A percentile compares a stretch with the other conserved stretches of the same genome.
Evolutionary conservation across 768 basidiomycete species (phyloP).

Genomic region (Pisolithus orientalis): DNA sequence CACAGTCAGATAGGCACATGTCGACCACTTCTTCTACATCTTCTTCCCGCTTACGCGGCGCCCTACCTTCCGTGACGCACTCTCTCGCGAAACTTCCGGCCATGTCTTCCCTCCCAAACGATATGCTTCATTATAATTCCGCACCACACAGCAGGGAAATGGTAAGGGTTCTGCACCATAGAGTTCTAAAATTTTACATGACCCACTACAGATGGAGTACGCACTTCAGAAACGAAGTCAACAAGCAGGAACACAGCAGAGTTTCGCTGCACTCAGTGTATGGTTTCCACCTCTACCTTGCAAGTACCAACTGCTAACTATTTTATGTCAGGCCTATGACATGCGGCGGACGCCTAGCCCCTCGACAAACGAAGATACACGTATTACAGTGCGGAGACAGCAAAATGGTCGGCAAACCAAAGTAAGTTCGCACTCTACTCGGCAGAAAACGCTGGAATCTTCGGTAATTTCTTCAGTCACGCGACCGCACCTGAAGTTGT

Average conservation of each 20-base stretch:
- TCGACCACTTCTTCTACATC: constrained; percentile 29
- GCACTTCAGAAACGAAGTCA: constrained; percentile 27
- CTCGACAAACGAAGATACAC: constrained; percentile 23
- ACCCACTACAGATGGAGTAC: constrained; percentile 24
- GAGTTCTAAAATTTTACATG: neutral
- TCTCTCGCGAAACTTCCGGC: constrained; percentile 25
- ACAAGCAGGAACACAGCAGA: constrained; percentile 12
- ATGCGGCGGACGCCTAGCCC: constrained; percentile 27
- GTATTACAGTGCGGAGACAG: constrained; percentile 28
- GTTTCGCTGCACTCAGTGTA: constrained; percentile 19
- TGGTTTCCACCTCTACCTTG: constrained; percentile 1
- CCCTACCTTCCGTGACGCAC: constrained; percentile 28
- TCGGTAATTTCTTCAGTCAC: constrained; percentile 18
- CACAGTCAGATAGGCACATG: constrained; percentile 25
- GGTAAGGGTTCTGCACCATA: constrained; percentile 7
- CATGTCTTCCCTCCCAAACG: constrained; percentile 25
- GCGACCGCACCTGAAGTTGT: constrained; percentile 22
- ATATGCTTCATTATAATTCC: constrained; percentile 28
- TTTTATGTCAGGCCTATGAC: constrained; percentile 20
- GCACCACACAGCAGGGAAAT: constrained; percentile 25
- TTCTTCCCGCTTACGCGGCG: constrained; percentile 22
- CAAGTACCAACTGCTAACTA: constrained; percentile 1
- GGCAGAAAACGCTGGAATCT: neutral
- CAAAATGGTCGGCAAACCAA: constrained; percentile 15
- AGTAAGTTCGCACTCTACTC: constrained; percentile 9